Evolutionary conservation across 345 rosid genomes (phyloP), one percentile per base, ranked within the genome.

Genomic region (Aurinia saxatilis): DNA sequence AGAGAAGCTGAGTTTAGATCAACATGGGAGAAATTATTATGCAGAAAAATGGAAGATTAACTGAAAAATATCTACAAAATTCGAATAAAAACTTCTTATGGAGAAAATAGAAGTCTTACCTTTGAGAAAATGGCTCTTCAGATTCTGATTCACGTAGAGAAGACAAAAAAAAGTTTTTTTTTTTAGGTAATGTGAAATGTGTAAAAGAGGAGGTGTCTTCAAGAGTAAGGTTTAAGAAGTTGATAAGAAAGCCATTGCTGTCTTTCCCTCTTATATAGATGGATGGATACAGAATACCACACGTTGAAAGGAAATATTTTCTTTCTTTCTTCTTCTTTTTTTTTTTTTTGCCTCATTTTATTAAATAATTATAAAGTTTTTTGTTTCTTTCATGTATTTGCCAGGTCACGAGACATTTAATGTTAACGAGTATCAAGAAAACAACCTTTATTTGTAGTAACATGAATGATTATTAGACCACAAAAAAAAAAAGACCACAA

Each of bases 401-500:
- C 57, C 73, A 60, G 74, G 68, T 63, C 74, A 70, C 73, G 41
- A 21, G 58, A 58, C 7, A 40, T 50, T 31, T 35, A 57, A 56
- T 18, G 48, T 52, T 8, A 52, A 52, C 13, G 53, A 65, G 53
- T 14, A 12, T 38, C 23, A 29, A 17, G 39, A 13, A 57, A 66
- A 39, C 57, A 17, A 57, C 33, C 2, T 39, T 6, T 31, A 4
- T 44, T 21, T n/a, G 37, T 65, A 34, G 30, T 63, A 10, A n/a
- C 13, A 37, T 27, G 14, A 39, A 5, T n/a, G n/a, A n/a, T n/a
- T n/a, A n/a, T n/a, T n/a, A n/a, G n/a, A n/a, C n/a, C n/a, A n/a
- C n/a, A n/a, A n/a, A n/a, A n/a, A n/a, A n/a, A n/a, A n/a, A n/a
- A n/a, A n/a, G n/a, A n/a, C n/a, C n/a, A n/a, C n/a, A n/a, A n/a